Conservation (phyloP, 352 stramenopile species). For the Pythium aristosporum region DNA sequence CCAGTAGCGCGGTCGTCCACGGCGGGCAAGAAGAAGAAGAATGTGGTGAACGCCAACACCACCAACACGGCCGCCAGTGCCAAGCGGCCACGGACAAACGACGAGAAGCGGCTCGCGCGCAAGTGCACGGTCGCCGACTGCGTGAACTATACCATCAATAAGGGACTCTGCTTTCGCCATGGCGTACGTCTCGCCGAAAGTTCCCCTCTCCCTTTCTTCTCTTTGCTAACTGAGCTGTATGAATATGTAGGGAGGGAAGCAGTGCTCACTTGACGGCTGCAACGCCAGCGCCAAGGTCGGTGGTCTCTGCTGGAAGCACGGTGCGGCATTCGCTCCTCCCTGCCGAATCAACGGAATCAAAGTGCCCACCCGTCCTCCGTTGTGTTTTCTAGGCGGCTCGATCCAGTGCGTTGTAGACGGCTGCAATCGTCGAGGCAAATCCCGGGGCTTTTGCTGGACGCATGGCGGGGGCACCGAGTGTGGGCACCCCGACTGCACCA, state of each 20-base stretch:
- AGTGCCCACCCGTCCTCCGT: background rate
- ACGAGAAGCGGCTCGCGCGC: slow-evolving; percentile 31
- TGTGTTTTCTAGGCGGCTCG: slow-evolving; percentile 29
- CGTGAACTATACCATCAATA: slow-evolving; percentile 48
- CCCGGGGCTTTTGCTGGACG: slow-evolving; percentile 5
- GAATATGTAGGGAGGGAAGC: slow-evolving; percentile 34
- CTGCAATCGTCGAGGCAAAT: slow-evolving; percentile 19
- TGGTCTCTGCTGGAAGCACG: slow-evolving; percentile 38
- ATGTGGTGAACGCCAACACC: background rate
- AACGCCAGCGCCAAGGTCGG: slow-evolving; percentile 34
- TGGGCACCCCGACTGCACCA: slow-evolving; percentile 18
- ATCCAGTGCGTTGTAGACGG: slow-evolving; percentile 36
- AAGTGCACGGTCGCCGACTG: slow-evolving; percentile 35
- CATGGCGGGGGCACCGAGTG: slow-evolving; percentile 13
- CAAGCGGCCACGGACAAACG: background rate
- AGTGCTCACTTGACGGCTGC: slow-evolving; percentile 33
- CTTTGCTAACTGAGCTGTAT: background rate
- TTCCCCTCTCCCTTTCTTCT: too few relatives aligned
- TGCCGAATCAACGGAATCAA: background rate
- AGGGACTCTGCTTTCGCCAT: slow-evolving; percentile 37
- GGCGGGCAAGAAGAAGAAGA: too few relatives aligned
- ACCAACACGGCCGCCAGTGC: background rate
- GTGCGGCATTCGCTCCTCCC: slow-evolving; percentile 13
- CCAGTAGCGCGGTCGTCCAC: too few relatives aligned
- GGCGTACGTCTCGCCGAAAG: slow-evolving; percentile 27